phyloP scores from a whole-genome alignment of 2,329 filamentous ascomycete species.

The Colletotrichum shisoi region DNA sequence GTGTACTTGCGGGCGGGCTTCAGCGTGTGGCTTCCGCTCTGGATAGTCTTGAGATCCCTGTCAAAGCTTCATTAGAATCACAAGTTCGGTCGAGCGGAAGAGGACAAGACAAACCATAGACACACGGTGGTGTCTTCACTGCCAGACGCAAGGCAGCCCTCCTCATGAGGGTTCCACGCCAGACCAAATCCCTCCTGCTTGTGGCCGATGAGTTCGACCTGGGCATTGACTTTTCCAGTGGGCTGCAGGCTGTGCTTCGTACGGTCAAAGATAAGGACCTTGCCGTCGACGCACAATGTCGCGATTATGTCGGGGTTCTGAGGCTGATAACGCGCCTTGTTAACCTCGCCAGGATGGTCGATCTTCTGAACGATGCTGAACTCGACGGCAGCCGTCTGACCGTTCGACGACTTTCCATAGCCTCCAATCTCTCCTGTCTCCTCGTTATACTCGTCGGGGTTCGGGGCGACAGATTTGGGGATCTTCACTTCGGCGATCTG shows the following conservation, averaged over 20 bases:
- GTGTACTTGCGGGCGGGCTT: conserved; percentile 79
- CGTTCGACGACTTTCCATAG: conserved; percentile 72
- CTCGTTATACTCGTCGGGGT: conserved; percentile 87
- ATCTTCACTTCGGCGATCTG: conserved; percentile 95
- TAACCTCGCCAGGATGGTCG: conserved; percentile 94
- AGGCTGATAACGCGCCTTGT: conserved; percentile 97
- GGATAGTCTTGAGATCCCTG: conserved; percentile 82
- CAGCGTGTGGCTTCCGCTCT: conserved; percentile 73
- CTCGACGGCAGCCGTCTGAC: conserved; percentile 75
- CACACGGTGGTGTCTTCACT: conserved; percentile 92
- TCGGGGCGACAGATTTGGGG: conserved; percentile 77
- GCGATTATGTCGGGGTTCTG: conserved; percentile 98
- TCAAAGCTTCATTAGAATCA: conserved; percentile 38
- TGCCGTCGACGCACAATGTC: conserved; percentile 86
- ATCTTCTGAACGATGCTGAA: conserved; percentile 96
- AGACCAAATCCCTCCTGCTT: conserved; percentile 89
- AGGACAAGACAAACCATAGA: conserved; percentile 71
- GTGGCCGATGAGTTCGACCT: conserved; percentile 87
- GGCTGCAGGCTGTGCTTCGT: conserved; percentile 89
- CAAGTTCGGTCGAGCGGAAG: conserved; percentile 11
- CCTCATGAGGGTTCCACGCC: conserved; percentile 86
- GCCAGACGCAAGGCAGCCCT: conserved; percentile 85
- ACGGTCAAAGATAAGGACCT: conserved; percentile 91
- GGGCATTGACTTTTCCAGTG: conserved; percentile 76
- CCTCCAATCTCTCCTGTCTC: conserved; percentile 92